phyloP scores from a whole-genome alignment of 805 yeast species.

The Metschnikowia lachancei region DNA sequence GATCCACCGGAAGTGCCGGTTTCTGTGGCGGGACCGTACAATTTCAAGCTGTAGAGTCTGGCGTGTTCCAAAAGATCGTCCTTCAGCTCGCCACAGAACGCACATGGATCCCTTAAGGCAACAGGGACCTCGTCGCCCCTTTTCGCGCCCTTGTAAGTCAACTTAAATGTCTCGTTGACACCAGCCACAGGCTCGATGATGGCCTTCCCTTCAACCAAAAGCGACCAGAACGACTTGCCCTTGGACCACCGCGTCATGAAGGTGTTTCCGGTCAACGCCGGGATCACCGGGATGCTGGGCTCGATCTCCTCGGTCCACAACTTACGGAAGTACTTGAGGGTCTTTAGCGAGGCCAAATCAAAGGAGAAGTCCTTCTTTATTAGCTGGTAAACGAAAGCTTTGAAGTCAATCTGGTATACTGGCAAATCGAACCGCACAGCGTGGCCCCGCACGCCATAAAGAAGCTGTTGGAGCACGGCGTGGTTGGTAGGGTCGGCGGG shows the following conservation, averaged over 20 bases:
- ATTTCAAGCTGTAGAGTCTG: conserved; percentile 66
- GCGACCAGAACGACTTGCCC: conserved; percentile 53
- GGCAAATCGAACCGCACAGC: conserved; percentile 46
- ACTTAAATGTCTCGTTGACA: conserved; percentile 68
- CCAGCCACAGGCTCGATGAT: conserved; percentile 85
- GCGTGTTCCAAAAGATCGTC: conserved; percentile 72
- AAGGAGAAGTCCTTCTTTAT: conserved; percentile 34
- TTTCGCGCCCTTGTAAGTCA: conserved; percentile 28
- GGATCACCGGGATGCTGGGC: conserved; percentile 31
- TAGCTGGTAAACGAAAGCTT: conserved; percentile 35
- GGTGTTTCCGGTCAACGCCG: conserved; percentile 46
- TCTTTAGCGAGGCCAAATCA: conserved; percentile 44
- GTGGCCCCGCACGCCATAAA: conserved; percentile 36
- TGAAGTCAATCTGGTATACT: conserved; percentile 44
- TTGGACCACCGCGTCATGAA: conserved; percentile 42
- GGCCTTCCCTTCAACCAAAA: conserved; percentile 76
- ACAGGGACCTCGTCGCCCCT: conserved; percentile 46
- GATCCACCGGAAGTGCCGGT: conserved; percentile 8
- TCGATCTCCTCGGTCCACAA: conserved; percentile 77
- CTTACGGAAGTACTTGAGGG: conserved; percentile 58
- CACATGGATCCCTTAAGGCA: conserved; percentile 72
- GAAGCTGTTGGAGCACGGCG: conserved; percentile 21
- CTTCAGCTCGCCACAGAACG: conserved; percentile 79
- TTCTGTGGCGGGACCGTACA: conserved; percentile 32
- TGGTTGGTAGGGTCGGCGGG: conserved; percentile 6